Base-by-base conservation (phyloP, 2,329 filamentous ascomycete genomes). In the Sordariomycetes sp. region DNA sequence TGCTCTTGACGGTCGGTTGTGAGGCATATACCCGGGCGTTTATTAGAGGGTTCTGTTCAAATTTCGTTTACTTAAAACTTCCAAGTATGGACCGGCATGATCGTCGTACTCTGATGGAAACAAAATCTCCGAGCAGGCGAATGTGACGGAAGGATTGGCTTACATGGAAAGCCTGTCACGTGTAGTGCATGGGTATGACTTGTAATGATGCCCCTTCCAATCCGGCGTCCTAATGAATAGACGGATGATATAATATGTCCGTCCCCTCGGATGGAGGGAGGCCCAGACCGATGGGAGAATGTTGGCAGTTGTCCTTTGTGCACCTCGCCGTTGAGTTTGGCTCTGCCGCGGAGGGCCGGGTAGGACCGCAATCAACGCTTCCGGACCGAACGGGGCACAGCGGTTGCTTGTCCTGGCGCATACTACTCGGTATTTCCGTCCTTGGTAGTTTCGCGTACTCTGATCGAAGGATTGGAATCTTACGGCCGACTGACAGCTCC, bases 151-250 rank as follows among this genome's bases (percentile, higher is more conserved):
- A 20, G 43, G 12, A 46, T 20, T 50, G 46, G 46, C 22, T 50
- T 50, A n/a, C 46, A 50, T 50, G 46, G 12, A 32, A 61, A 4
- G 61, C 62, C 7, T 57, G 64, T 48, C 58, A 64, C 53, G 54
- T 65, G 57, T 18, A 32, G 24, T n/a, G 20, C 40, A 40, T 6
- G 40, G 53, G 34, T 24, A 37, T 12, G n/a, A n/a, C n/a, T n/a
- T n/a, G n/a, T n/a, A n/a, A n/a, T n/a, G n/a, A 25, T 50, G 3
- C 22, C 2, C n/a, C 16, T 7, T 18, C 37, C 14, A n/a, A n/a
- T 46, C 8, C 28, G 40, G 16, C n/a, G 40, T 46, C n/a, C 16
- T 18, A 14, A 16, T 14, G 12, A 40, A 40, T 11, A 16, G 37
- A 7, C 37, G 40, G 40, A 18, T 18, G 40, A 46, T n/a, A 8